These are phyloP conservation scores for Pseudogymnoascus sp. DNA, from an alignment of 2,329 filamentous ascomycete species.

Conservation along the genomic window DNA sequence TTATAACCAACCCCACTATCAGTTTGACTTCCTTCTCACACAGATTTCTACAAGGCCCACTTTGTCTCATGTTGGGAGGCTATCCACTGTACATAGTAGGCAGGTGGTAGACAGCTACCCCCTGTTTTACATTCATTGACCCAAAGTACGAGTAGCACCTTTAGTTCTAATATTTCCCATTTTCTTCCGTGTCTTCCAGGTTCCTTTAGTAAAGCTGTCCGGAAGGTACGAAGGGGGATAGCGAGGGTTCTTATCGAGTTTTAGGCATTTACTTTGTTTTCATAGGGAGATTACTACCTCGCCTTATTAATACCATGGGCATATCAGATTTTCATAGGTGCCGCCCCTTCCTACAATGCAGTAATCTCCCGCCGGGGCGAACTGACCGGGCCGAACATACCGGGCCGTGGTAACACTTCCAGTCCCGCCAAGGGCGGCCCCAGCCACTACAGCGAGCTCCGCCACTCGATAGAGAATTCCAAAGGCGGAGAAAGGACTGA, in stretches of 20 bases:
- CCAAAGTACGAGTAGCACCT: neutral
- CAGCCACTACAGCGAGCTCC: neutral
- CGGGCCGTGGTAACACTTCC: neutral
- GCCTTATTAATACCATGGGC: neutral
- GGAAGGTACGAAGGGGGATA: neutral
- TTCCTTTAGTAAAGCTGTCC: neutral
- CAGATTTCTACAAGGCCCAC: too few relatives aligned
- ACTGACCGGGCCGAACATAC: neutral
- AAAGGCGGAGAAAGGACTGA: neutral
- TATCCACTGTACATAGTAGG: too few relatives aligned
- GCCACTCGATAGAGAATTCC: neutral
- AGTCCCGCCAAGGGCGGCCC: neutral
- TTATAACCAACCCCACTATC: too few relatives aligned
- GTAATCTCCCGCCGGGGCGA: neutral
- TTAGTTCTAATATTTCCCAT: neutral
- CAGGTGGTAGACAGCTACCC: too few relatives aligned
- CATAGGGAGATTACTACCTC: neutral
- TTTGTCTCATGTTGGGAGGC: too few relatives aligned
- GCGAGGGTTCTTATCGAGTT: neutral
- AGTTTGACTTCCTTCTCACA: too few relatives aligned
- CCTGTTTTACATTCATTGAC: too few relatives aligned
- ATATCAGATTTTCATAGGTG: neutral
- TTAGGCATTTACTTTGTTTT: neutral
- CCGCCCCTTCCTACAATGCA: neutral
- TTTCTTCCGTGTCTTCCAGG: neutral